Conservation (phyloP, 208 protist genomes). For the Crithidia expoeki region DNA sequence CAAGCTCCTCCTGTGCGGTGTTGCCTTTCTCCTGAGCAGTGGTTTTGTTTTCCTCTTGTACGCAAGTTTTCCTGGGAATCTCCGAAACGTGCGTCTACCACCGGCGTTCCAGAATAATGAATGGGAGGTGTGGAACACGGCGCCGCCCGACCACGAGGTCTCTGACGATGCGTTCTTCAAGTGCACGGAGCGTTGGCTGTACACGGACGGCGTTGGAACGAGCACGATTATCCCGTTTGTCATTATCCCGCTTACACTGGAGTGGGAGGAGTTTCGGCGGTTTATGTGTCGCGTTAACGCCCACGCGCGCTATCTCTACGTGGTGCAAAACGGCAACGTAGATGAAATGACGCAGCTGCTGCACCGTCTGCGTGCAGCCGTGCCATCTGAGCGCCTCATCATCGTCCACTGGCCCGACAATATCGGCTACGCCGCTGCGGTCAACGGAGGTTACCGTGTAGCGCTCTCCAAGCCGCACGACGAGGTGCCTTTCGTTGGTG, state of each 20-base stretch:
- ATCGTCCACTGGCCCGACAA: slow-evolving; percentile 10
- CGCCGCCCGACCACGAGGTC: slow-evolving; percentile 5
- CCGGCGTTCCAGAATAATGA: neutral
- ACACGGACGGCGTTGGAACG: slow-evolving; percentile 10
- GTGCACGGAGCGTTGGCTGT: slow-evolving; percentile 22
- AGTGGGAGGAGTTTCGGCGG: slow-evolving; percentile 14
- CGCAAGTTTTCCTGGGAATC: neutral
- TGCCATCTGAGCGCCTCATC: slow-evolving; percentile 11
- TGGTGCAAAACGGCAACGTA: slow-evolving; percentile 26
- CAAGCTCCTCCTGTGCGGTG: neutral
- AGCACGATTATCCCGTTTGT: slow-evolving; percentile 24
- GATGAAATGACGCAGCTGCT: slow-evolving; percentile 17
- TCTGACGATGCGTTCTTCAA: slow-evolving; percentile 3
- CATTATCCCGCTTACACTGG: slow-evolving; percentile 12
- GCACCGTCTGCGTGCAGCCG: slow-evolving; percentile 1
- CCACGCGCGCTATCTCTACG: slow-evolving; percentile 15
- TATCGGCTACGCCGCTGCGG: slow-evolving; percentile 28
- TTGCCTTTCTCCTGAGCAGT: neutral
- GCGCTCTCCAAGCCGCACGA: slow-evolving; percentile 19
- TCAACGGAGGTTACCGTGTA: slow-evolving; percentile 24
- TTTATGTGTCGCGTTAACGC: slow-evolving; percentile 33
- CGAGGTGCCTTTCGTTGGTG: slow-evolving; percentile 26
- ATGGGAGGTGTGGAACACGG: slow-evolving; percentile 5
- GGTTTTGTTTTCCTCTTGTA: neutral
- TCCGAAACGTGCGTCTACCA: neutral